Evolutionary conservation across 1,139 yeast genomes (phyloP), one percentile per base, ranked within the genome.

Genomic region (Tardiomyces depauwii): DNA sequence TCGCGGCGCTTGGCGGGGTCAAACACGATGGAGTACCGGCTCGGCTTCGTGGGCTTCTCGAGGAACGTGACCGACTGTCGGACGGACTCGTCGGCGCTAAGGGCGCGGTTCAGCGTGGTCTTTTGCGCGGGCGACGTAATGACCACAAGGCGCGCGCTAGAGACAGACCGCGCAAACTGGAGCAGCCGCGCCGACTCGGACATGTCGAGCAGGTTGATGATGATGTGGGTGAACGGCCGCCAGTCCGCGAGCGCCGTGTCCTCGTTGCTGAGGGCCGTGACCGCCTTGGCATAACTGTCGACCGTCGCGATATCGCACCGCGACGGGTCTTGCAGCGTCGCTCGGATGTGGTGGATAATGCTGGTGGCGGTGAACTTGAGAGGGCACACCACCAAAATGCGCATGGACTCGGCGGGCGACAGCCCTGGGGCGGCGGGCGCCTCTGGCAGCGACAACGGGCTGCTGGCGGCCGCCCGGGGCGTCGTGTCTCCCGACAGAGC

Each of bases 291-390:
- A 7, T 21, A 21, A 7, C 25, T 21, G 25, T 21, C 25, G 2
- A 52, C 60, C 19, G 51, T 48, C 14, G 45, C 38, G 13, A 56
- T 50, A 32, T 49, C 49, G 44, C 61, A 58, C 19, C 47, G 48
- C 14, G 45, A 53, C 2, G 62, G 61, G 41, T 57, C 55, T 9
- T 58, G 56, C 2, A 62, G 57, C 2, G 65, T 57, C 21, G 57
- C 57, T 18, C 58, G 51, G 39, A 62, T 57, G 44, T 62, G 66
- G 47, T 62, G 64, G 21, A 56, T 55, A 28, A 62, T 60, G 19
- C 64, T 60, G 44, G 53, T 53, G 25, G 58, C 54, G 2, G 65
- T 58, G 46, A 49, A 60, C 39, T 52, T 52, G 49, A 52, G 58
- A 10, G 63, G 63, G 40, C 66, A 61, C 11, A 62, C 55, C 2